Evolutionary conservation across 495 filamentous ascomycete genomes (phyloP).

Genomic region (Penicillium odoratum): DNA sequence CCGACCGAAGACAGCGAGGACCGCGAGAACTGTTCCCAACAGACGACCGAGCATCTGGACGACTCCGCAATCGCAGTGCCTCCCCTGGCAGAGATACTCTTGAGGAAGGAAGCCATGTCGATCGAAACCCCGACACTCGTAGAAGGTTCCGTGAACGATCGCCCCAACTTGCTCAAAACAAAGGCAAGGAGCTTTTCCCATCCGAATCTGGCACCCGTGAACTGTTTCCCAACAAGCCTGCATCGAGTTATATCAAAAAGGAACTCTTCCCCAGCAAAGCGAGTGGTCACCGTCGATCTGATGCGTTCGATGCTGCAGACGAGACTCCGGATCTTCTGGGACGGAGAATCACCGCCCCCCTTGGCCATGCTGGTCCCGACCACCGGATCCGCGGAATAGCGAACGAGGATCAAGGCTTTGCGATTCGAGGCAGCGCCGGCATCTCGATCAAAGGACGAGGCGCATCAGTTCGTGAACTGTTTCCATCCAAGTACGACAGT

Average conservation of each 20-base stretch:
- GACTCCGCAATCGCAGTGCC: conserved; percentile 64
- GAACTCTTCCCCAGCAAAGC: conserved; percentile 70
- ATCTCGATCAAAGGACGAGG: conserved; percentile 48
- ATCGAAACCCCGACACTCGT: conserved; percentile 32
- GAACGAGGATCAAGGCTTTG: conserved; percentile 52
- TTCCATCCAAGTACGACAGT: conserved; percentile 62
- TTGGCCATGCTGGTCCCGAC: conserved; percentile 43
- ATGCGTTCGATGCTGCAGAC: conserved; percentile 64
- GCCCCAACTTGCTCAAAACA: conserved; percentile 34
- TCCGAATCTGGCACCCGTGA: conserved; percentile 35
- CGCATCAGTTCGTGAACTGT: conserved; percentile 65
- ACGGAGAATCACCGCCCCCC: conserved; percentile 52
- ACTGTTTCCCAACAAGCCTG: conserved; percentile 50
- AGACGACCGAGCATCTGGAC: conserved; percentile 34
- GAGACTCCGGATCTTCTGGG: conserved; percentile 60
- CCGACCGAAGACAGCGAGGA: conserved; percentile 27
- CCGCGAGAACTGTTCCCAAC: conserved; percentile 55
- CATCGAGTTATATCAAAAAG: conserved; percentile 51
- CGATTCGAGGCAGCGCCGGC: conserved; percentile 63
- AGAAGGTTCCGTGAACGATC: conserved; percentile 47
- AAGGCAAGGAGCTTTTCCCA: conserved; percentile 50
- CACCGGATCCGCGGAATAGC: conserved; percentile 57
- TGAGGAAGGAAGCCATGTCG: conserved; percentile 55
- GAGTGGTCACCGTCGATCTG: conserved; percentile 63
- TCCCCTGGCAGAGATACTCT: conserved; percentile 66